A percentile compares a stretch with the other conserved stretches of the same genome.
Conservation (phyloP, 495 filamentous ascomycete species). For the Sporormia fimetaria region DNA sequence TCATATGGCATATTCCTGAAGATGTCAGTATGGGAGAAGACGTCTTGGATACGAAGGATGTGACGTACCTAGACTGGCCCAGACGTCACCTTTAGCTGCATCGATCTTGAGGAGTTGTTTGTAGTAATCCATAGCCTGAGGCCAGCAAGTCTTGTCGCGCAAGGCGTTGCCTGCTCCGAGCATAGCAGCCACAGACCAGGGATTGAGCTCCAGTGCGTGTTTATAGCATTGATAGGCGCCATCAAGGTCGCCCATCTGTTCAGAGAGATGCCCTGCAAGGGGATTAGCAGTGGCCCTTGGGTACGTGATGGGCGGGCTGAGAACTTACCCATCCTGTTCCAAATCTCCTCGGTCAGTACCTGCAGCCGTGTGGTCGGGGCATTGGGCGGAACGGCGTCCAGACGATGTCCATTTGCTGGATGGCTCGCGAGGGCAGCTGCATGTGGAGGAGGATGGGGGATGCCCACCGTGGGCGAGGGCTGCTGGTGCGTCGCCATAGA, state of each 20-base stretch:
- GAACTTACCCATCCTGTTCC: constrained; percentile 79
- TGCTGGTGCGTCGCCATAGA: constrained; percentile 27
- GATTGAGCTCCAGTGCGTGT: constrained; percentile 73
- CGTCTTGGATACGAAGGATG: neutral
- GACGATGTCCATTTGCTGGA: constrained; percentile 23
- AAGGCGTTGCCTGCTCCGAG: constrained; percentile 86
- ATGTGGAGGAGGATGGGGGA: constrained; percentile 27
- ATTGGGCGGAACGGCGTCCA: constrained; percentile 41
- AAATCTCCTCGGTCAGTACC: constrained; percentile 71
- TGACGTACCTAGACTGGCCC: constrained; percentile 76
- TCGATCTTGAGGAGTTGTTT: constrained; percentile 88
- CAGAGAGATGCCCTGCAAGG: constrained; percentile 62
- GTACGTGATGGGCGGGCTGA: constrained; percentile 5
- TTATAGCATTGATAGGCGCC: constrained; percentile 83
- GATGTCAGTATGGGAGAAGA: constrained; percentile 8
- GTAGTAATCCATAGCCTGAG: constrained; percentile 89
- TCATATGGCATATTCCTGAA: constrained; percentile 84
- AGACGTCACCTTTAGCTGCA: constrained; percentile 79
- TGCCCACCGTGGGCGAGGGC: constrained; percentile 26
- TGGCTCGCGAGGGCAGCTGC: constrained; percentile 23
- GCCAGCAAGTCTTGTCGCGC: constrained; percentile 82
- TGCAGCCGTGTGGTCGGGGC: constrained; percentile 51
- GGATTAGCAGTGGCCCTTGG: constrained; percentile 13
- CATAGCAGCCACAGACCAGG: constrained; percentile 86
- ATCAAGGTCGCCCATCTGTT: constrained; percentile 78